These are phyloP conservation scores for Epichloe sylvatica DNA, from an alignment of 2,329 filamentous ascomycete genomes.

Conservation along the genomic window DNA sequence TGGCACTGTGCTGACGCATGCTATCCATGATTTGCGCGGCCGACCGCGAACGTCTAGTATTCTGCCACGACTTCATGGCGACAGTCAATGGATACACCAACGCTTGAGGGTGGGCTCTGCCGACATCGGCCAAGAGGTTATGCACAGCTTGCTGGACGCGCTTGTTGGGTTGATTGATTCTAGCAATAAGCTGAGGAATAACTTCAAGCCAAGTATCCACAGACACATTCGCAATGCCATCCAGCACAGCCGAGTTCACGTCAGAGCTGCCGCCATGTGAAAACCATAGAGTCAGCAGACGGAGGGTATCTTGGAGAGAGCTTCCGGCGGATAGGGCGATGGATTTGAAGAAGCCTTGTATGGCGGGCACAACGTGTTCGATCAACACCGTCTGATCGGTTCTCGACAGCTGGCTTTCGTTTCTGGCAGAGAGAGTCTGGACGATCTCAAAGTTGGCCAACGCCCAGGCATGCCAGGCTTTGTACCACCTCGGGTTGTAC, in stretches of 20 bases:
- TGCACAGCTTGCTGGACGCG: constrained; percentile 84
- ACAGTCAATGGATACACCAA: constrained; percentile 95
- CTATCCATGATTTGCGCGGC: constrained; percentile 93
- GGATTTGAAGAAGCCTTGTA: constrained; percentile 93
- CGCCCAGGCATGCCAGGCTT: constrained; percentile 98
- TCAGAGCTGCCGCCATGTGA: constrained; percentile 78
- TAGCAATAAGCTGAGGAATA: constrained; percentile 90
- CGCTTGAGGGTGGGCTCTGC: constrained; percentile 86
- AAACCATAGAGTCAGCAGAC: constrained; percentile 91
- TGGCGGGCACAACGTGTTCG: constrained; percentile 85
- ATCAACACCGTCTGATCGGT: constrained; percentile 54
- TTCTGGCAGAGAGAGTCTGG: constrained; percentile 57
- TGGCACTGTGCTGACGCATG: constrained; percentile 88
- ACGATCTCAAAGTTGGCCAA: constrained; percentile 97
- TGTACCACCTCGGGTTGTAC: constrained; percentile 93
- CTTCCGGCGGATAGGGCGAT: constrained; percentile 85
- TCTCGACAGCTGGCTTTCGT: constrained; percentile 35
- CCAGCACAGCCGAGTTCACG: constrained; percentile 75
- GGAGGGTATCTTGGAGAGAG: constrained; percentile 87
- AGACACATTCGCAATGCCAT: constrained; percentile 82
- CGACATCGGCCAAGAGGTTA: constrained; percentile 81
- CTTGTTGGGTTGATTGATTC: constrained; percentile 90
- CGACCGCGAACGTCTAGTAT: constrained; percentile 69
- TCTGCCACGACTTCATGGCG: constrained; percentile 85
- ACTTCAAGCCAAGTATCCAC: constrained; percentile 98